Evolutionary conservation across 176 grass and related monocot species (phyloP).

Genomic region (Pontederia paniculata): DNA sequence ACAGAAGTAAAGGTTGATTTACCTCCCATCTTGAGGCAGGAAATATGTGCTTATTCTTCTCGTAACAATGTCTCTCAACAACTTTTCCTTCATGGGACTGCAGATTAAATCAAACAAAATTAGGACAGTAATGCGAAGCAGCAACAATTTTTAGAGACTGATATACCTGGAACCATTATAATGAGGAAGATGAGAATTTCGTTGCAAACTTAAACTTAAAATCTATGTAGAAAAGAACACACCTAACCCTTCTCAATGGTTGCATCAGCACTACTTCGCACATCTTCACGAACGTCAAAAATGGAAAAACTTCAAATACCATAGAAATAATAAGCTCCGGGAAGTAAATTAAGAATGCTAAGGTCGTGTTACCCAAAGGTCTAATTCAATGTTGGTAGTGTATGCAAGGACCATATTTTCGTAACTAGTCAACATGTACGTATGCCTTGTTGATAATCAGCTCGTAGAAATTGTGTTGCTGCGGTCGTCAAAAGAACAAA

Average conservation of each 20-base stretch:
- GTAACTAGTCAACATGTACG: no score
- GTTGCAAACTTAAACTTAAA: no score
- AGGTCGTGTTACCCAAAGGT: no score
- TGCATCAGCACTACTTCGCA: constrained; percentile 89
- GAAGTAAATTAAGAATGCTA: background rate
- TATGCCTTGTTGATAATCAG: constrained; percentile 98
- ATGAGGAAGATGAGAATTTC: no score
- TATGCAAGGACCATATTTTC: no score
- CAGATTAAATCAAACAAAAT: constrained; percentile 5
- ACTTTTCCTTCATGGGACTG: constrained; percentile 97
- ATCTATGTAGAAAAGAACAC: no score
- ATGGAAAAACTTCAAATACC: constrained; percentile 70
- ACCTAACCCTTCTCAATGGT: constrained; percentile 94
- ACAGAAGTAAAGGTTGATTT: background rate
- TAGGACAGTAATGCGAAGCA: no score
- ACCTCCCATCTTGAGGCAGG: constrained; percentile 99
- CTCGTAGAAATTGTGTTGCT: constrained; percentile 99
- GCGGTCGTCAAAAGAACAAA: constrained; percentile 28
- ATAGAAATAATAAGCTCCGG: background rate
- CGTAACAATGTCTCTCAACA: constrained; percentile 94
- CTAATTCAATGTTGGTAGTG: no score
- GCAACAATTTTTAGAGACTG: no score
- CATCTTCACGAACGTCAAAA: constrained; percentile 99
- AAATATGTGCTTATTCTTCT: constrained; percentile 99
- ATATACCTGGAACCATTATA: no score